phyloP scores from a whole-genome alignment of 1,139 yeast species.

The Blastobotrys illinoisensis region DNA sequence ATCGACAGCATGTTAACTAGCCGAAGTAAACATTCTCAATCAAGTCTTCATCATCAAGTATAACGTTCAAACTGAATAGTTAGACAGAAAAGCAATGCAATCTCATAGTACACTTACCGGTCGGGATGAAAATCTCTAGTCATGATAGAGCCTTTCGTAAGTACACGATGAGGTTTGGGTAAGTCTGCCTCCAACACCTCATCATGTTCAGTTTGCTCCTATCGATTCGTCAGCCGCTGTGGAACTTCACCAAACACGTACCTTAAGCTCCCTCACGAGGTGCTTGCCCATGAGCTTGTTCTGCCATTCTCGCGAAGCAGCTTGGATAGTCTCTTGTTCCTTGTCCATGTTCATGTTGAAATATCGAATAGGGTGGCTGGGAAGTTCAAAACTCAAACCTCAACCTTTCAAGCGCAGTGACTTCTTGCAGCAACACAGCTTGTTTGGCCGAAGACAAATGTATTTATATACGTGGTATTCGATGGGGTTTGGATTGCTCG shows the following conservation, averaged over 20 bases:
- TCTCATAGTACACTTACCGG: constrained; percentile 17
- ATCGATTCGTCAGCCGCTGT: background rate
- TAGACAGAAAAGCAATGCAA: background rate
- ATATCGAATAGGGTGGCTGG: background rate
- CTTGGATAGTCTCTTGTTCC: constrained; percentile 9
- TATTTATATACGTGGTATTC: too few relatives aligned
- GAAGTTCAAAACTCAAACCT: background rate
- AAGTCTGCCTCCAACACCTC: constrained; percentile 13
- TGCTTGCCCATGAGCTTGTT: constrained; percentile 23
- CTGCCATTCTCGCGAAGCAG: constrained; percentile 19
- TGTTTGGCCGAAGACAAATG: background rate
- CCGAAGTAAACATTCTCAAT: constrained; percentile 22
- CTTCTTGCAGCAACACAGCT: background rate
- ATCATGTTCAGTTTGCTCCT: constrained; percentile 6
- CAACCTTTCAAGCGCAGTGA: background rate
- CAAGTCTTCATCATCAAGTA: constrained; percentile 21
- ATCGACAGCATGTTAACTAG: background rate
- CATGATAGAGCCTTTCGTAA: constrained; percentile 20
- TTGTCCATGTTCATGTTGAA: background rate
- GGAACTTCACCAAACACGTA: background rate
- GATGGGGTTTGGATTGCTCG: background rate
- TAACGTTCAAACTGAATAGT: constrained; percentile 22
- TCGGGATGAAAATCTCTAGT: constrained; percentile 24
- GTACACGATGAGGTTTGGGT: constrained; percentile 23
- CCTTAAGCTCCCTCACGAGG: constrained; percentile 14